Evolutionary conservation across 2,329 filamentous ascomycete species (phyloP).

Genomic region (Paracamarosporium sp.): DNA sequence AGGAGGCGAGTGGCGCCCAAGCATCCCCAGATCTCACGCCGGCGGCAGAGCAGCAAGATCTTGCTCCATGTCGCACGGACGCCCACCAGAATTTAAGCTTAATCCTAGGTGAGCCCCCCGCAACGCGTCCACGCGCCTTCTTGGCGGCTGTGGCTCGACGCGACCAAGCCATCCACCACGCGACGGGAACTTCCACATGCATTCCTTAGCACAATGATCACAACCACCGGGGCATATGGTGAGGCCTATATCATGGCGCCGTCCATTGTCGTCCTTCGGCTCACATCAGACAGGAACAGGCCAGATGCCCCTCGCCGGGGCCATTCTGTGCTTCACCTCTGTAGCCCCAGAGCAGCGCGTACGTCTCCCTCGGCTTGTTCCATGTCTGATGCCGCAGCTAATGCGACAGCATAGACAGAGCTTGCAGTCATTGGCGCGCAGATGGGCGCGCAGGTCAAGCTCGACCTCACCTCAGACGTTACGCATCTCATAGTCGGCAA

Average conservation of each 20-base stretch:
- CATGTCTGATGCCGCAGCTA: slow-evolving; percentile 6
- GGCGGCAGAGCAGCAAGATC: slow-evolving; percentile 18
- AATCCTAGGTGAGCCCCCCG: slow-evolving; percentile 11
- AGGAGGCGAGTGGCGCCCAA: not conserved
- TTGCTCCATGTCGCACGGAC: slow-evolving; percentile 2
- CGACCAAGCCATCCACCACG: slow-evolving; percentile 13
- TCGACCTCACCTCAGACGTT: slow-evolving; percentile 93
- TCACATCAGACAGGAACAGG: slow-evolving; percentile 32
- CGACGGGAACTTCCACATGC: slow-evolving; percentile 19
- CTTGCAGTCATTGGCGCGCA: slow-evolving; percentile 72
- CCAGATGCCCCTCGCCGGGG: slow-evolving; percentile 58
- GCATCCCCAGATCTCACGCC: slow-evolving; percentile 15
- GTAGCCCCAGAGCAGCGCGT: slow-evolving; percentile 81
- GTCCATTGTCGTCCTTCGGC: slow-evolving; percentile 5
- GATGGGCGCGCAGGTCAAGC: slow-evolving; percentile 86
- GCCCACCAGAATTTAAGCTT: slow-evolving; percentile 1
- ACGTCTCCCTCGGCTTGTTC: slow-evolving; percentile 22
- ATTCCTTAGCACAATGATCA: slow-evolving; percentile 29
- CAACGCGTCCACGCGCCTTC: slow-evolving; percentile 5
- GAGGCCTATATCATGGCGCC: slow-evolving; percentile 3
- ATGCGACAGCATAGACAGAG: slow-evolving; percentile 49
- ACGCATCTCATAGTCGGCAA: slow-evolving; percentile 93
- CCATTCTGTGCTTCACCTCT: slow-evolving; percentile 87
- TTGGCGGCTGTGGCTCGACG: slow-evolving; percentile 3
- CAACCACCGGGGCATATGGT: slow-evolving; percentile 36